Base-by-base conservation (phyloP, 176 grass and related monocot genomes). In the Microstegium vimineum region DNA sequence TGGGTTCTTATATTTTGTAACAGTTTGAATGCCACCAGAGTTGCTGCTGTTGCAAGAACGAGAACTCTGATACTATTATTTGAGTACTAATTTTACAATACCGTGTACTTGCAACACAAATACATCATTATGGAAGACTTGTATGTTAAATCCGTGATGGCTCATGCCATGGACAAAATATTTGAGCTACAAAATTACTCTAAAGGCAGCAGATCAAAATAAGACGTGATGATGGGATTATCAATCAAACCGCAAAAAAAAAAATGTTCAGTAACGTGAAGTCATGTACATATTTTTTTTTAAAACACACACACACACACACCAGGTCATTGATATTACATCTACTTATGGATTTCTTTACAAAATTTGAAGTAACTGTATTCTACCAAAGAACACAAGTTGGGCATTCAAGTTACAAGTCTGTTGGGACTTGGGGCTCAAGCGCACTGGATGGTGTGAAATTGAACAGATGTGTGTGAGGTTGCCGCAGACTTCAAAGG, bases 281-380 rank as follows among this genome's bases (percentile, higher is more conserved):
- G 34, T 49, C 41, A 10, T 2, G 8, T 10, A 4, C 10, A 25
- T 10, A 6, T 51, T 9, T 54, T 54, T 54, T 54, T 52, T n/a
- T n/a, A n/a, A n/a, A 30, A 28, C n/a, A n/a, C n/a, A n/a, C n/a
- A n/a, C n/a, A n/a, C n/a, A n/a, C n/a, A 2, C 1, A 8, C 3
- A 10, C 1, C 2, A 8, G 3, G 31, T 34, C 42, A 51, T 8
- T 79, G 20, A 25, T 2, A 66, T 79, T 49, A 14, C 27, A 66
- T 61, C 61, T 2, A 27, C 41, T n/a, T 47, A 45, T 46, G 15
- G 12, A 28, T 6, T 62, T 63, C 27, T 42, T 65, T 61, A 35
- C 27, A 85, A 73, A 63, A 64, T 63, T 61, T 73, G 41, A 64
- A 64, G n/a, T n/a, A n/a, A n/a, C 52, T 31, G 22, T 47, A 62